Evolutionary conservation across 257 asterid genomes (phyloP), one percentile per base, ranked within the genome.

Genomic region (Agastache rugosa): DNA sequence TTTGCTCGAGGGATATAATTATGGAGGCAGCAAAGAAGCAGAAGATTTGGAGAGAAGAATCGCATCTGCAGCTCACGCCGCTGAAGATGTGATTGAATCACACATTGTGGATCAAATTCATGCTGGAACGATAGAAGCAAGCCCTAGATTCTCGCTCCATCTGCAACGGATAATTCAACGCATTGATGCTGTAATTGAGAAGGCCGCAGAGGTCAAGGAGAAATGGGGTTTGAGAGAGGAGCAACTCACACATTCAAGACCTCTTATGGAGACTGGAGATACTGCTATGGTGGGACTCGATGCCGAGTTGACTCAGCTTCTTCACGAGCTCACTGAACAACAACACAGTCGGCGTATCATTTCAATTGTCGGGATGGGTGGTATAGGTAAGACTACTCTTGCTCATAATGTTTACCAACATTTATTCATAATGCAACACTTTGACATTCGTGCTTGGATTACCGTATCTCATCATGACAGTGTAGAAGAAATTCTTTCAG

Each of bases 81-180:
- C 37, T 5, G 37, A 31, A 31, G 37, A 31, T 31, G 37, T 31
- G 37, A 31, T 31, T 31, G 37, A 31, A 31, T 31, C 37, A 31
- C 37, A 31, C 37, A 31, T 31, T 31, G 37, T 31, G 37, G 37
- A 31, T 31, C 37, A 31, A 31, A 31, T 31, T 31, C 37, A 31
- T 31, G 7, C 37, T 31, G 37, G 37, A 31, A 31, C 7, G 6
- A 31, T 31, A 31, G 37, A 3, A 73, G 48, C 35, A 16, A 51
- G 77, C 56, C 31, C 44, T 73, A 62, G 77, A 68, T 22, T 41
- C 39, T 50, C 11, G 17, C 15, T 47, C 8, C n/a, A 63, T n/a
- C 48, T 63, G 29, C 50, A 37, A 5, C 22, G 11, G 20, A 22
- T 63, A 63, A n/a, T 35, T n/a, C 7, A 34, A 8, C 51, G 39